Evolutionary conservation across 116 monocot genomes (phyloP).

Genomic region (Posidonia oceanica): DNA sequence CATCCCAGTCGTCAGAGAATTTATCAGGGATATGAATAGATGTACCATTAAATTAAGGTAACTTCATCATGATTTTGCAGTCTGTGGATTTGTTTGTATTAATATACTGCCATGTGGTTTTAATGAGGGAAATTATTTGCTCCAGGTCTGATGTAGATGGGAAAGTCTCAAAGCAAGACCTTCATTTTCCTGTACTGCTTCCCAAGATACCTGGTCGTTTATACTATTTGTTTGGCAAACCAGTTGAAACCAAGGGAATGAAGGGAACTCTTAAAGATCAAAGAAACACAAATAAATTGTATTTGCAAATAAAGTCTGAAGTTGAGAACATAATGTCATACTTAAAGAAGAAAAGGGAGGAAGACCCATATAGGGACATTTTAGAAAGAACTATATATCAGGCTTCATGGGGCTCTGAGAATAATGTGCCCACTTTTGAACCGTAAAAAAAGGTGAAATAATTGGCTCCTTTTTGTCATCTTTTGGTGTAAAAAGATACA

Average conservation of each 20-base stretch:
- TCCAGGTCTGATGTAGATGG: slow-evolving; percentile 35
- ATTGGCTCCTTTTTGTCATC: neutral
- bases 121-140: neutral
- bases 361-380: slow-evolving; percentile 69
- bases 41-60: slow-evolving; percentile 28
- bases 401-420: slow-evolving; percentile 23
- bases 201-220: slow-evolving; percentile 79
- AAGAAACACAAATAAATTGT: slow-evolving; percentile 33
- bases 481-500: neutral
- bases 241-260: slow-evolving; percentile 50
- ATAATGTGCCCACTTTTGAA: slow-evolving; percentile 59
- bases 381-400: slow-evolving; percentile 47
- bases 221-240: slow-evolving; percentile 75
- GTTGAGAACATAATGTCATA: slow-evolving; percentile 51
- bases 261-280: slow-evolving; percentile 32
- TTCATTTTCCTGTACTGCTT: slow-evolving; percentile 41
- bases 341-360: slow-evolving; percentile 76
- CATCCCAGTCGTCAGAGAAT: slow-evolving; percentile 26
- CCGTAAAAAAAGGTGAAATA: slow-evolving; percentile 15
- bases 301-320: slow-evolving; percentile 63
- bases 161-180: slow-evolving; percentile 37
- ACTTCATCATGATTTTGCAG: no score
- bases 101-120: no score
- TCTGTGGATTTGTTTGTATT: no score
- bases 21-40: slow-evolving; percentile 23